Percentiles rank a stretch among this genome's conserved stretches.
Evolutionary conservation across 768 basidiomycete genomes (phyloP).

Genomic region (Rhodotorula diobovata): DNA sequence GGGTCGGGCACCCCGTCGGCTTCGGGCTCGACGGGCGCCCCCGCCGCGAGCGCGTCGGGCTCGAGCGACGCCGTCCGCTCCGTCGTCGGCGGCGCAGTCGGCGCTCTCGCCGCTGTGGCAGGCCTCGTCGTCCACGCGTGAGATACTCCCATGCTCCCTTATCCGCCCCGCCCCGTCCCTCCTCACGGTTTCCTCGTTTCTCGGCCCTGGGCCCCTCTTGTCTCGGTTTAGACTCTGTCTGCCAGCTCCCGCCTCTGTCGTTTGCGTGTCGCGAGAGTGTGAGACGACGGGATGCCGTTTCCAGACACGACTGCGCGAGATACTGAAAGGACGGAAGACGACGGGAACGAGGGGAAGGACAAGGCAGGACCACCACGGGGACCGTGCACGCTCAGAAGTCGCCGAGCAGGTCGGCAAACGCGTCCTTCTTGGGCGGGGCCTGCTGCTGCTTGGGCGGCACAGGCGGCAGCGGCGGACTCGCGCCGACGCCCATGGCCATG

Average conservation of each 20-base stretch:
- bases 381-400: conserved; percentile 33
- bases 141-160: background rate
- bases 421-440: conserved; percentile 45
- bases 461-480: conserved; percentile 9
- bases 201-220: too few relatives aligned
- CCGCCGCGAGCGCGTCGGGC: background rate
- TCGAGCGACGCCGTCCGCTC: background rate
- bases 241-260: too few relatives aligned
- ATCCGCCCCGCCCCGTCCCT: too few relatives aligned
- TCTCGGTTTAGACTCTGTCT: too few relatives aligned
- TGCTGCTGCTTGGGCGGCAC: conserved; percentile 28
- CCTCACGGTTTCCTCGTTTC: too few relatives aligned
- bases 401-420: conserved; percentile 49
- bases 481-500: conserved; percentile 1
- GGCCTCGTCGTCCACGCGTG: background rate
- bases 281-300: too few relatives aligned
- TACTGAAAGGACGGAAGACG: too few relatives aligned
- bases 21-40: background rate
- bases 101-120: background rate
- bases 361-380: background rate
- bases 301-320: background rate
- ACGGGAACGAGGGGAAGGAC: too few relatives aligned
- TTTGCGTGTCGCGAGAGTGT: too few relatives aligned
- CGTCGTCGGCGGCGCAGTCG: background rate
- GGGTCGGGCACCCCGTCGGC: background rate